Conservation (phyloP, 192 early-diverging fungal species). For the Linnemannia exigua region DNA sequence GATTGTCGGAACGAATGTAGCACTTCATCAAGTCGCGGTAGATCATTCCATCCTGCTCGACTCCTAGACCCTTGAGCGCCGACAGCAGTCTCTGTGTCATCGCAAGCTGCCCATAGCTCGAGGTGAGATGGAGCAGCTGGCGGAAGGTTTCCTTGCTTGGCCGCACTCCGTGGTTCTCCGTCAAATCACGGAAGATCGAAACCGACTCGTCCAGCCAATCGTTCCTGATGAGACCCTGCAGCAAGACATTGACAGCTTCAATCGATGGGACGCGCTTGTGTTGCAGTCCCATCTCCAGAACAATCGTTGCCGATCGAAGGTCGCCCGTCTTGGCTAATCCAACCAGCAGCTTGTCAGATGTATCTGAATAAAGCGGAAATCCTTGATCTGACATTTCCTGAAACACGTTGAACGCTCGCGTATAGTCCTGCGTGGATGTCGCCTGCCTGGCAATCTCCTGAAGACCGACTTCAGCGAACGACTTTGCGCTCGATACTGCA, state of each 20-base stretch:
- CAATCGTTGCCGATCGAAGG: conserved; percentile 10
- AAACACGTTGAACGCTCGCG: conserved; percentile 21
- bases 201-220: conserved; percentile 43
- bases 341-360: conserved; percentile 16
- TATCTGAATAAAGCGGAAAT: conserved; percentile 2
- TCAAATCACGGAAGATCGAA: conserved; percentile 33
- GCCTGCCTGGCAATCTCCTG: conserved; percentile 36
- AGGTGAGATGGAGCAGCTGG: conserved; percentile 20
- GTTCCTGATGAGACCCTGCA: conserved; percentile 20
- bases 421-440: conserved; percentile 8
- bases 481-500: conserved; percentile 6
- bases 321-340: conserved; percentile 14
- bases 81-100: conserved; percentile 47
- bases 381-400: conserved; percentile 17
- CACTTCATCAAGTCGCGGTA: conserved; percentile 35
- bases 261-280: conserved; percentile 33
- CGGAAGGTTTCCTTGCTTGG: conserved; percentile 31
- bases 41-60: conserved; percentile 22
- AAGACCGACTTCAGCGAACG: conserved; percentile 31
- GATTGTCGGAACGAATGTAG: conserved; percentile 37
- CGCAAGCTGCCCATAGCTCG: conserved; percentile 31
- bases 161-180: conserved; percentile 37
- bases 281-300: conserved; percentile 21
- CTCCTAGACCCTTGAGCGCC: conserved; percentile 24
- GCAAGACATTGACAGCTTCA: conserved; percentile 23